These are phyloP conservation scores for Fusarium burgessii DNA, from an alignment of 2,329 filamentous ascomycete genomes.

Conservation along the genomic window DNA sequence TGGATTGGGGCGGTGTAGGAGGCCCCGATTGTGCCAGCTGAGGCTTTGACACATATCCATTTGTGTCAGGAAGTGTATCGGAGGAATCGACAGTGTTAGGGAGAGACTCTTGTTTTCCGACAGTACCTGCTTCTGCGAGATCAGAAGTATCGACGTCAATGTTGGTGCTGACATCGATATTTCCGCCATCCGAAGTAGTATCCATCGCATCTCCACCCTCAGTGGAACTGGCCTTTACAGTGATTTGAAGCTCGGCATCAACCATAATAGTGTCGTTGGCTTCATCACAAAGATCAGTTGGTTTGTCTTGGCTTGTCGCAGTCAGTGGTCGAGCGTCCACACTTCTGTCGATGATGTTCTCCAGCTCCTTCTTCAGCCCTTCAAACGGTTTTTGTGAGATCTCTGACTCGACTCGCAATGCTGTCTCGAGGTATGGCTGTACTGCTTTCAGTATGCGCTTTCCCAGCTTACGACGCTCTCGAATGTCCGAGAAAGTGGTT, in stretches of 20 bases:
- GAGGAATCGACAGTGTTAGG: slow-evolving; percentile 44
- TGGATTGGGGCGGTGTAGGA: slow-evolving; percentile 76
- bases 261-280: slow-evolving; percentile 65
- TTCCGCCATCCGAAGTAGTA: slow-evolving; percentile 54
- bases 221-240: slow-evolving; percentile 51
- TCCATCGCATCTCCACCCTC: slow-evolving; percentile 52
- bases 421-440: slow-evolving; percentile 81
- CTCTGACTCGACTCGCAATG: slow-evolving; percentile 84
- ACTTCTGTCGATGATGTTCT: slow-evolving; percentile 77
- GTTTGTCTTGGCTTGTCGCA: slow-evolving; percentile 52
- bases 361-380: slow-evolving; percentile 77
- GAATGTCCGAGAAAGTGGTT: slow-evolving; percentile 73
- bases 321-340: slow-evolving; percentile 64
- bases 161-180: slow-evolving; percentile 60
- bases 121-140: slow-evolving; percentile 46
- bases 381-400: slow-evolving; percentile 78
- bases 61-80: slow-evolving; percentile 62
- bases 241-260: slow-evolving; percentile 63
- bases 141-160: slow-evolving; percentile 62
- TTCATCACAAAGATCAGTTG: slow-evolving; percentile 54
- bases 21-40: slow-evolving; percentile 57
- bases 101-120: slow-evolving; percentile 45
- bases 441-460: slow-evolving; percentile 90
- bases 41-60: slow-evolving; percentile 57
- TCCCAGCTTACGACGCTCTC: slow-evolving; percentile 84